These are phyloP conservation scores for Ophiocordyceps sinensis DNA, from an alignment of 2,329 filamentous ascomycete species.

Conservation along the genomic window DNA sequence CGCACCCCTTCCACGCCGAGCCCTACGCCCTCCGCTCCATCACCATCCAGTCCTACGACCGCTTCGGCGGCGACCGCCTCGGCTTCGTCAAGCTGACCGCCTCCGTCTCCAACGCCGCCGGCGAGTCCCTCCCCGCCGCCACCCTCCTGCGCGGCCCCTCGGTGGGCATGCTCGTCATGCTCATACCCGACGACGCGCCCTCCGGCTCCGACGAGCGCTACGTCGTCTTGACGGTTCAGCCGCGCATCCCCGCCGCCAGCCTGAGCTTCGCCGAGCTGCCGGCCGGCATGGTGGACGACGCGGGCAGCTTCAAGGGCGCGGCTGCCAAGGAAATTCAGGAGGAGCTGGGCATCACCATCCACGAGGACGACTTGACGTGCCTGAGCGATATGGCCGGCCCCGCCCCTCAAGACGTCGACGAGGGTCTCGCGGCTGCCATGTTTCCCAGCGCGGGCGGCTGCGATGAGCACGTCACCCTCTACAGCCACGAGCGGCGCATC, in stretches of 20 bases:
- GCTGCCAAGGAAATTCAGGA: slow-evolving; percentile 47
- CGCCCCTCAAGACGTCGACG: slow-evolving; percentile 11
- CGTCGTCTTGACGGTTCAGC: slow-evolving; percentile 44
- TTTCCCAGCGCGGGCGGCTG: slow-evolving; percentile 45
- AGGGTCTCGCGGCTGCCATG: slow-evolving; percentile 31
- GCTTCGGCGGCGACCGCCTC: slow-evolving; percentile 30
- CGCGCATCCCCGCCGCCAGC: slow-evolving; percentile 40
- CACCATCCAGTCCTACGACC: slow-evolving; percentile 37
- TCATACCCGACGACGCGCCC: slow-evolving; percentile 34
- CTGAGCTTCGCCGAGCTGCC: slow-evolving; percentile 41
- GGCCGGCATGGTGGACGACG: slow-evolving; percentile 42
- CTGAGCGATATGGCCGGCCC: slow-evolving; percentile 34
- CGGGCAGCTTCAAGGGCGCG: slow-evolving; percentile 38
- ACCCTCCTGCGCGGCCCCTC: slow-evolving; percentile 45
- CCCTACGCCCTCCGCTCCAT: slow-evolving; percentile 38
- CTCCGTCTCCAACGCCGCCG: slow-evolving; percentile 28
- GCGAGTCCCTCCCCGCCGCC: slow-evolving; percentile 35
- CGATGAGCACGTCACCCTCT: slow-evolving; percentile 46
- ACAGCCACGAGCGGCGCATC: slow-evolving; percentile 38
- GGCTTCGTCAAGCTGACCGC: slow-evolving; percentile 44
- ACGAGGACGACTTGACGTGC: slow-evolving; percentile 29
- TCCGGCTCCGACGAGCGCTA: slow-evolving; percentile 31
- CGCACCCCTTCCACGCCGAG: slow-evolving; percentile 37
- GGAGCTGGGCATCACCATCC: slow-evolving; percentile 41
- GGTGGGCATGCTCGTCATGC: slow-evolving; percentile 44